phyloP scores from a whole-genome alignment of 139 green algal genomes.

The Chlorella sp. region DNA sequence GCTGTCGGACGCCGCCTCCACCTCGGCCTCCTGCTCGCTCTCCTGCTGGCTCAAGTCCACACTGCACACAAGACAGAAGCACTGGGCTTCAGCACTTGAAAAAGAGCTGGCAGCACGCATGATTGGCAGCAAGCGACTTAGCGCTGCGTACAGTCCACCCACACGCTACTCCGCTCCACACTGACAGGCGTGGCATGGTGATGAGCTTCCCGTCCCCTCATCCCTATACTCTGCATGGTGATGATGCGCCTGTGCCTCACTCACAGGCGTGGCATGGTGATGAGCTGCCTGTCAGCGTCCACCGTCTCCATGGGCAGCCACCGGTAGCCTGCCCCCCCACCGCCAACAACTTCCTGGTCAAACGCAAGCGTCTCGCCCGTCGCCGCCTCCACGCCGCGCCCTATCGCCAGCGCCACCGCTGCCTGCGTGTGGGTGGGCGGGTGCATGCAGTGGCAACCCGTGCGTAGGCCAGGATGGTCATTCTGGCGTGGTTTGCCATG shows the following conservation, averaged over 20 bases:
- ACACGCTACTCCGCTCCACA: not conserved
- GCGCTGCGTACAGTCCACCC: not conserved
- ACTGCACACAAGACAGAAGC: not conserved
- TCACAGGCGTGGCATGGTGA: not conserved
- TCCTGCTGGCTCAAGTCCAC: not conserved
- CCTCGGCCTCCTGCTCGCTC: not conserved
- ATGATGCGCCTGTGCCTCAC: not conserved
- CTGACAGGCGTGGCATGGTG: not conserved
- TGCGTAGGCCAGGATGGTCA: no score
- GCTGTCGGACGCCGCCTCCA: not conserved
- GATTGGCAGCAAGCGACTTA: not conserved
- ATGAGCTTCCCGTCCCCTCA: not conserved
- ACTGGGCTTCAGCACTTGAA: not conserved
- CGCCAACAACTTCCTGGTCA: not conserved
- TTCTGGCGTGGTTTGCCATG: no score
- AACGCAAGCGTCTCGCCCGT: not conserved
- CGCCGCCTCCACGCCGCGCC: not conserved
- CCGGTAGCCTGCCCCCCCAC: not conserved
- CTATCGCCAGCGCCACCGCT: not conserved
- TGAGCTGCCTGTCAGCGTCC: not conserved
- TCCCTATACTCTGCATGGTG: not conserved
- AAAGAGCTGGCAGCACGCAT: not conserved
- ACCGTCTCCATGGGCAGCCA: not conserved
- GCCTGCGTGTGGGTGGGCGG: no score
- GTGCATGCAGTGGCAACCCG: no score